A percentile compares a stretch with the other conserved stretches of the same genome.
These are phyloP conservation scores for Citeromyces matritensis DNA, from an alignment of 805 yeast species.

Conservation along the genomic window DNA sequence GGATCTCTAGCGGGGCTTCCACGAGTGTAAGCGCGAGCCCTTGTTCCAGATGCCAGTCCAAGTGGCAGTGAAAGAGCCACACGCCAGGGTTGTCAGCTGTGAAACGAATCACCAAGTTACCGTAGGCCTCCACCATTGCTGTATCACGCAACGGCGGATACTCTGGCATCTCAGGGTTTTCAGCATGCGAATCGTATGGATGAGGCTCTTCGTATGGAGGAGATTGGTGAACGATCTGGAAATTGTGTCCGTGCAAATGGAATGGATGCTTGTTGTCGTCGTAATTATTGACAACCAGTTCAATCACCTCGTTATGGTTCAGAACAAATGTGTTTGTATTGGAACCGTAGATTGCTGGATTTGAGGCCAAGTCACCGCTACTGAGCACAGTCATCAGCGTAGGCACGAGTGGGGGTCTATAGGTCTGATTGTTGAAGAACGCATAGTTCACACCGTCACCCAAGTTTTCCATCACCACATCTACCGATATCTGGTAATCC, in stretches of 20 bases:
- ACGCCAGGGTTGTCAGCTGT: conserved; percentile 83
- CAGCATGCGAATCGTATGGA: conserved; percentile 33
- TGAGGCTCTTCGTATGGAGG: conserved; percentile 35
- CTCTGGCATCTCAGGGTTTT: conserved; percentile 26
- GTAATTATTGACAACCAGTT: conserved; percentile 61
- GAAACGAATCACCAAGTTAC: conserved; percentile 57
- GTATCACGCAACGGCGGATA: conserved; percentile 62
- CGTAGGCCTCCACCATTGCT: conserved; percentile 48
- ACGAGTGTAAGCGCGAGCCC: conserved; percentile 61
- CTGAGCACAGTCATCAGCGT: conserved; percentile 49
- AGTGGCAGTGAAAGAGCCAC: conserved; percentile 90
- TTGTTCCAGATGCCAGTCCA: conserved; percentile 76
- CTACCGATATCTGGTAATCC: conserved; percentile 44
- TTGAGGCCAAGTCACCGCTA: conserved; percentile 21
- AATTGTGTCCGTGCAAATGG: conserved; percentile 65
- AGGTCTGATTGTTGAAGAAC: conserved; percentile 55
- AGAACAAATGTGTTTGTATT: conserved; percentile 52
- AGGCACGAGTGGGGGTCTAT: conserved; percentile 56
- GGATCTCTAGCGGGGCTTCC: conserved; percentile 50
- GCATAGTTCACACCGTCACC: conserved; percentile 71
- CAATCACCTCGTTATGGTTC: conserved; percentile 48
- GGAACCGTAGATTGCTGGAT: conserved; percentile 57
- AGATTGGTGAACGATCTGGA: conserved; percentile 46
- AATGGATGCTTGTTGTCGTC: conserved; percentile 75
- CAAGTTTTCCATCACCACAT: conserved; percentile 49